These are phyloP conservation scores for Yarrowia sp. DNA, from an alignment of 805 yeast genomes.

Conservation along the genomic window DNA sequence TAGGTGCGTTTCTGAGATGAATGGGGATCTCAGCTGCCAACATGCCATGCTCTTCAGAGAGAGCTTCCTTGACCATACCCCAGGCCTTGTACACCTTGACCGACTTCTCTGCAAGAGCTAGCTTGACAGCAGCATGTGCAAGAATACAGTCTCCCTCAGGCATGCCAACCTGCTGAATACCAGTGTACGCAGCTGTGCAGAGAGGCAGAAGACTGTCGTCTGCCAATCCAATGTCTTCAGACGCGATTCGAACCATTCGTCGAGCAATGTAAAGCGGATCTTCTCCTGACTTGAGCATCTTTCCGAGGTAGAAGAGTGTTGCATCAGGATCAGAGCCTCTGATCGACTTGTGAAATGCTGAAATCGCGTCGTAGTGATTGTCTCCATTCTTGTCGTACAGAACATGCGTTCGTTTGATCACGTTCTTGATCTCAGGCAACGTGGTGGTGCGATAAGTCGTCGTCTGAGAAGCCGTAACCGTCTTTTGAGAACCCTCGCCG, in stretches of 20 bases:
- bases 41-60: conserved; percentile 57
- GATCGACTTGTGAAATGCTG: conserved; percentile 91
- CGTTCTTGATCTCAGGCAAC: conserved; percentile 40
- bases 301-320: conserved; percentile 76
- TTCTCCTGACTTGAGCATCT: conserved; percentile 93
- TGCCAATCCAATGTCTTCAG: conserved; percentile 87
- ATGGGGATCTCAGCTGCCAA: conserved; percentile 58
- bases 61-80: conserved; percentile 57
- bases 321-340: conserved; percentile 92
- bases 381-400: conserved; percentile 87
- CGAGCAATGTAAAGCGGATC: conserved; percentile 87
- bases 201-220: conserved; percentile 85
- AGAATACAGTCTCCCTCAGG: conserved; percentile 90
- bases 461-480: neutral
- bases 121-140: conserved; percentile 90
- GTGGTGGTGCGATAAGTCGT: neutral
- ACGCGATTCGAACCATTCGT: conserved; percentile 89
- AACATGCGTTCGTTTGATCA: conserved; percentile 52
- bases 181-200: conserved; percentile 80
- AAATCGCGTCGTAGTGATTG: conserved; percentile 88
- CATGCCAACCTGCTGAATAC: conserved; percentile 85
- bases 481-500: neutral
- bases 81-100: conserved; percentile 83
- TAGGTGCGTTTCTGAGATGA: conserved; percentile 94
- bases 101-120: conserved; percentile 82